Evolutionary conservation across 2,329 filamentous ascomycete genomes (phyloP).

Genomic region (Colletotrichum caudatum): DNA sequence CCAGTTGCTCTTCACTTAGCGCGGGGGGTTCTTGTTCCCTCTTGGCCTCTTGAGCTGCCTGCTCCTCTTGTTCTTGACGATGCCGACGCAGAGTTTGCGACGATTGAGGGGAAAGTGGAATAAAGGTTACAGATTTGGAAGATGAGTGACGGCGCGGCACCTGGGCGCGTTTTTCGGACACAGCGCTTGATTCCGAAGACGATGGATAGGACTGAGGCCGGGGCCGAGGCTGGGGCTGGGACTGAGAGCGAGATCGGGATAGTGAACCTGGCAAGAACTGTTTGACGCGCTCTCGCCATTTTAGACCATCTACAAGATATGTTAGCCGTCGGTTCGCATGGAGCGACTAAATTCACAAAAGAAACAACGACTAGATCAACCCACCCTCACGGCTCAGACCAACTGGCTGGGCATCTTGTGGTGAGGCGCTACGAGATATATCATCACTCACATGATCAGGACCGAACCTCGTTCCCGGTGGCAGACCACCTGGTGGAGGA

Average conservation of each 20-base stretch:
- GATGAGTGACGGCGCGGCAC: slow-evolving; percentile 42
- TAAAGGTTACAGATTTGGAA: slow-evolving; percentile 60
- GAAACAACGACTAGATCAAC: slow-evolving; percentile 43
- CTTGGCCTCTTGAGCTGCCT: slow-evolving; percentile 42
- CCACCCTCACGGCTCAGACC: slow-evolving; percentile 42
- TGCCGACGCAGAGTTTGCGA: slow-evolving; percentile 59
- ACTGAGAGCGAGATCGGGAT: slow-evolving; percentile 20
- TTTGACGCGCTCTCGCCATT: slow-evolving; percentile 34
- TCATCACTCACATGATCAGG: slow-evolving; percentile 60
- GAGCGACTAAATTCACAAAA: slow-evolving; percentile 15
- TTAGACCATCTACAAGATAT: slow-evolving; percentile 48
- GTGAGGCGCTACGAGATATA: slow-evolving; percentile 42
- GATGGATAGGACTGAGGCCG: slow-evolving; percentile 34
- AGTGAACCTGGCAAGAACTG: slow-evolving; percentile 26
- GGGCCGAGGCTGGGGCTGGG: slow-evolving; percentile 27
- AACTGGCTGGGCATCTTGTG: slow-evolving; percentile 40
- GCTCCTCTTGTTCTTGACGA: slow-evolving; percentile 50
- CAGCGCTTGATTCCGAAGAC: slow-evolving; percentile 33
- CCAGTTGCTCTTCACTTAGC: slow-evolving; percentile 40
- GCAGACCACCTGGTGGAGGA: slow-evolving; percentile 38
- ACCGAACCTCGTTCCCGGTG: slow-evolving; percentile 46
- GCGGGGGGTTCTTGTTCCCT: slow-evolving; percentile 35
- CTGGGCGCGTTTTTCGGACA: slow-evolving; percentile 16
- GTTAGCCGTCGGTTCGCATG: slow-evolving; percentile 11
- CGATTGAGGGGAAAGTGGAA: slow-evolving; percentile 63